Evolutionary conservation across 306 rosid species (phyloP), one percentile per base, ranked within the genome.

Genomic region (Heteromeles arbutifolia): DNA sequence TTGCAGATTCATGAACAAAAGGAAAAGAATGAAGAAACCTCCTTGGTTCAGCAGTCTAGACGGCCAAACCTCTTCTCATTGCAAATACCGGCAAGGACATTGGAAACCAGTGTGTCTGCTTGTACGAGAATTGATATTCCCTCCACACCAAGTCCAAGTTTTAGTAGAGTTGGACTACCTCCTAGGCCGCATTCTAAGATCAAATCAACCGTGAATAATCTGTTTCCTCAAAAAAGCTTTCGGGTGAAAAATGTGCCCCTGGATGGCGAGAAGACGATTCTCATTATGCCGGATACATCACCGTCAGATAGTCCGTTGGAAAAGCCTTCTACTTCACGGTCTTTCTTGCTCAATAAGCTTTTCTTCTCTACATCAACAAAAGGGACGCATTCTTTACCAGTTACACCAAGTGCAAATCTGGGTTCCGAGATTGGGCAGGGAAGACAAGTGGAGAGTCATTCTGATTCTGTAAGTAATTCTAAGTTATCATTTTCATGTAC

Each of bases 181-280:
- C 96, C 96, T 34, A 86, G 88, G 82, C 89, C 90, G 63, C 86
- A 74, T 78, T 92, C 88, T 12, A 90, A 80, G 84, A 72, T 80
- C 71, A 92, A 75, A 75, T 81, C 96, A 37, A 82, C 91, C 22
- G 78, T 80, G 76, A 88, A 82, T 78, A 79, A 50, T 76, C 78
- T 87, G 57, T 76, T 90, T 75, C 82, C 97, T 75, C 90, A 87
- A 34, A 90, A 84, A 73, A 90, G 93, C 74, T 65, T 90, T 8
- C 77, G 83, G 80, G 84, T 67, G 56, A 88, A 87, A 78, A 72
- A 78, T 73, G 56, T 72, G 63, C 68, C 88, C 22, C 88, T 69
- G 37, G 92, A 86, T 67, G 80, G 64, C 19, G 96, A 92, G 84
- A 90, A 69, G 84, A 79, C 84, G 11, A 81, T 88, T 72, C 87